These are phyloP conservation scores for Diaporthe australafricana DNA, from an alignment of 2,329 filamentous ascomycete species.

Conservation along the genomic window DNA sequence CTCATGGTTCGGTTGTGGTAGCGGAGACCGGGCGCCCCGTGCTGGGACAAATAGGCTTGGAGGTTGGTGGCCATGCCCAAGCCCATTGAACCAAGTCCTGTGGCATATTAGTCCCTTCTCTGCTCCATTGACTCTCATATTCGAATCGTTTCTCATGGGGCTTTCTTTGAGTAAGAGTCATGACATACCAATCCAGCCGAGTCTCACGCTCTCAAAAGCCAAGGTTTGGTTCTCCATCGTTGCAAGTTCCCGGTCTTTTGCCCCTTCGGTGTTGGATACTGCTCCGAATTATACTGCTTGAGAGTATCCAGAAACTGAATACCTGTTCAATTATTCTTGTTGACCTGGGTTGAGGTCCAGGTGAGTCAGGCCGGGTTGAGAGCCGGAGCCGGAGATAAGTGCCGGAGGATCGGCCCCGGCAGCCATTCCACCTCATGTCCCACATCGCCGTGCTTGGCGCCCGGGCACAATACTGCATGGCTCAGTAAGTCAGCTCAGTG, in stretches of 20 bases:
- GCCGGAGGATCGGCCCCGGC: constrained; percentile 18
- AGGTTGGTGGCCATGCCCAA: constrained; percentile 61
- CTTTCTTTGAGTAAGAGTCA: no score
- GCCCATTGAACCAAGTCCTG: constrained; percentile 64
- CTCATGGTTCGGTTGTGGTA: constrained; percentile 62
- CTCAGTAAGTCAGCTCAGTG: no score
- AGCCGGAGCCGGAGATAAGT: background rate
- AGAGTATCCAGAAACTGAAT: no score
- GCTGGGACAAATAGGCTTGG: constrained; percentile 52
- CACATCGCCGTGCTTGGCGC: background rate
- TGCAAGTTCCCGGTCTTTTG: background rate
- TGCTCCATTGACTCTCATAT: background rate
- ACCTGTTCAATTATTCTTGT: no score
- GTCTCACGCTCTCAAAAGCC: background rate
- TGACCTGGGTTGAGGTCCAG: background rate
- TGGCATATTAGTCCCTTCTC: background rate
- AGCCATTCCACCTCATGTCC: background rate
- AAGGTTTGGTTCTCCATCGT: background rate
- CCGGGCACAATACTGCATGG: background rate
- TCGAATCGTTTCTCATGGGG: no score
- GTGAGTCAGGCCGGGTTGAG: background rate
- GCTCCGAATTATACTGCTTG: fast-evolving
- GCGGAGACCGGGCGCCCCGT: constrained; percentile 43
- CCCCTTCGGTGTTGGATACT: no score
- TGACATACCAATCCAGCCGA: constrained; percentile 31